Base-by-base conservation (phyloP, 2,329 filamentous ascomycete genomes). In the Phialophora macrospora region DNA sequence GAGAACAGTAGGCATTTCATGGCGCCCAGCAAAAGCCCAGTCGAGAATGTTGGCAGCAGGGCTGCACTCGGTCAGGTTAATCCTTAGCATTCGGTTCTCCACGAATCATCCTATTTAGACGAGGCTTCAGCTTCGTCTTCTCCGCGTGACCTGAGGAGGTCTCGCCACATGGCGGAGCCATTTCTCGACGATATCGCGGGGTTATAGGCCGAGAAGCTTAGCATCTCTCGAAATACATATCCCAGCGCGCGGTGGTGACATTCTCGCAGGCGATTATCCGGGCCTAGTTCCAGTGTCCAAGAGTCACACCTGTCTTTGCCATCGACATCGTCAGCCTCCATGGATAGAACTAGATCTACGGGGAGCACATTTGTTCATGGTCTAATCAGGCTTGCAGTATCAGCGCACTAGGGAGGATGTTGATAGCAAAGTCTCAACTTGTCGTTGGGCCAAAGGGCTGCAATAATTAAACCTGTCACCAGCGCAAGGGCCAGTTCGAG, bases 1-100 rank as follows among this genome's bases (percentile, higher is more conserved):
- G 20, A 22, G 20, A 26, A n/a, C 14, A 14, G 22, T 14, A n/a
- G 48, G n/a, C 48, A 12, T 51, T 51, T 12, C 48, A 22, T 22
- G 20, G 24, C 24, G 48, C 48, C 48, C 48, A 51, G 48, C 48
- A 51, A 51, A 51, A 22, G 48, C 48, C 48, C 20, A 28, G 48
- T 51, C 48, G 48, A 51, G 48, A 51, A 24, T 32, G 52, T 30
- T 52, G 49, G 49, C 49, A 52, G 49, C 22, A 52, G 49, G 22
- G 34, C 26, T 55, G 52, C 52, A 9, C 32, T 34, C 48, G 3
- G 22, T 51, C 24, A 17, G 4, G 12, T 51, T 5, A 7, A 44
- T 7, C 14, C 38, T 44, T n/a, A n/a, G 38, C 38, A 44, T 20
- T 44, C 38, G 7, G 17, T 6, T 44, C n/a, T n/a, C 17, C 5